Evolutionary conservation across 306 rosid species (phyloP), one percentile per base, ranked within the genome.

Genomic region (Prunus kanzakura): DNA sequence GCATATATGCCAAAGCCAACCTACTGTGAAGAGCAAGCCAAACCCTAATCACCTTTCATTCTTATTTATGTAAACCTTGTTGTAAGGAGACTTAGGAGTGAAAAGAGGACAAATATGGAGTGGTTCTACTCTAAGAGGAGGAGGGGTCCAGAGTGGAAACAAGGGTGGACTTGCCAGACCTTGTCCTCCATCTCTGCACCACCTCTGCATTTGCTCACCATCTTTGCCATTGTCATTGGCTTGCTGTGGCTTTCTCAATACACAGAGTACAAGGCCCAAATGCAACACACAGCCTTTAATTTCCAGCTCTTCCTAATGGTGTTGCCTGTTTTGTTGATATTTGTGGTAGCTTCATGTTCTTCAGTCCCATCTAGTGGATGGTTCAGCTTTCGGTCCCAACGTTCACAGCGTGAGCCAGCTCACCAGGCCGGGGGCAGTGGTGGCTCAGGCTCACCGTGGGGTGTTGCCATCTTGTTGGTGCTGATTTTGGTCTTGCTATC

Each of bases 131-230:
- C 88, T 1, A 91, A 71, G 82, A 86, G 91, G 75, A 90, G 93
- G 75, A 90, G 93, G 64, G 88, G 86, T 79, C 84, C 86, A 58
- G 87, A 89, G 78, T 89, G 93, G 97, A 93, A 85, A 71, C 90
- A 80, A 43, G 79, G 91, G 12, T 85, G 86, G 89, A 73, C 77
- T 18, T 74, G 82, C 72, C 90, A 91, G 62, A 84, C 78, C 80
- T 76, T 84, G 66, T 46, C 79, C 81, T 82, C 89, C 63, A 77
- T 88, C 23, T 90, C 92, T 6, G 69, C 88, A 20, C 97, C 93
- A 55, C 80, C 96, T 0, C 72, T 79, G 18, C 98, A 86, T 45
- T 78, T 93, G 71, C 76, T 91, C 13, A 65, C 84, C 51, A 81
- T 93, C 54, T 88, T 93, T 47, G 89, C 81, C 73, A 90, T 93